Evolutionary conservation across 495 filamentous ascomycete genomes (phyloP).

Genomic region (Tuber melanosporum): DNA sequence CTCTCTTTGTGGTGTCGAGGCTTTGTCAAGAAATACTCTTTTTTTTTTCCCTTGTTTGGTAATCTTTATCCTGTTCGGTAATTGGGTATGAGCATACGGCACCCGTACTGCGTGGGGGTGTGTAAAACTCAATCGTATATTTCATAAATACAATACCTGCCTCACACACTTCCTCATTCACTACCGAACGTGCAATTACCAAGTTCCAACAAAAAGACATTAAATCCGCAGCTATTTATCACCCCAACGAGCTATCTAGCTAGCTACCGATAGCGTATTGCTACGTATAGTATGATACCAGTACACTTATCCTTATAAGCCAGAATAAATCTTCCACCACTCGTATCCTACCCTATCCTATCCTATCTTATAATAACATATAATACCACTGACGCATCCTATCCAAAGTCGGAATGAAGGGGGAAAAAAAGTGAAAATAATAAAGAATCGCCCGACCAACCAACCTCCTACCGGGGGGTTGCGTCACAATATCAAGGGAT

Average conservation of each 20-base stretch:
- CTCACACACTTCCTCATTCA: neutral
- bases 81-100: no score
- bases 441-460: neutral
- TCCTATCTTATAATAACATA: neutral
- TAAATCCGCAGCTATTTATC: neutral
- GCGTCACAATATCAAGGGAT: neutral
- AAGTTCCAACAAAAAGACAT: neutral
- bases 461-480: neutral
- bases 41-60: no score
- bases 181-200: neutral
- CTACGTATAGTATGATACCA: neutral
- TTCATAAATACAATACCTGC: neutral
- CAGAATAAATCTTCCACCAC: neutral
- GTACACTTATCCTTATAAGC: neutral
- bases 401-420: neutral
- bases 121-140: neutral
- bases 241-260: neutral
- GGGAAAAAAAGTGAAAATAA: neutral
- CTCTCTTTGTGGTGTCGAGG: no score
- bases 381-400: neutral
- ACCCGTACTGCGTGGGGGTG: no score
- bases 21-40: no score
- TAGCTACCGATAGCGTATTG: neutral
- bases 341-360: neutral
- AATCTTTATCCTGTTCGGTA: no score